Base-by-base conservation (phyloP, 2,329 filamentous ascomycete species). In the Epichloe aotearoae region DNA sequence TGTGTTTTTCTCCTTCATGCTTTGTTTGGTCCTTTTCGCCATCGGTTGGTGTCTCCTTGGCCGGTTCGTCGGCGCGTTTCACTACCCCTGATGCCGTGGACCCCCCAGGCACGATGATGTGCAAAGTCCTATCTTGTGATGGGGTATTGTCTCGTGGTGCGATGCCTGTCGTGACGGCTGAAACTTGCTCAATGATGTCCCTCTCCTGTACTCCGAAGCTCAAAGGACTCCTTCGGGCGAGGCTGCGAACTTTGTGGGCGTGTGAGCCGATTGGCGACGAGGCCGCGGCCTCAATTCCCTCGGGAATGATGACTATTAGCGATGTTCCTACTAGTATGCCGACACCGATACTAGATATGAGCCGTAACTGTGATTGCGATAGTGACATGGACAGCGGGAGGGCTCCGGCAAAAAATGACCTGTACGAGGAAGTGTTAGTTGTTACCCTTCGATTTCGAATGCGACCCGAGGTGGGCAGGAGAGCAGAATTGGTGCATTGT, bases 301-400 rank as follows among this genome's bases (percentile, higher is more conserved):
- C 93, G 1, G 93, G 93, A 61, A 98, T 95, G 62, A 98, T 97
- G 34, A 98, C 89, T 56, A 97, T 91, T 56, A 98, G 77, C 1
- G 91, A 91, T 30, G 93, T 97, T 37, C 93, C 93, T 15, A 98
- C 90, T 8, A 98, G 74, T 48, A 98, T 86, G 43, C 93, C 93
- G 66, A 95, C 88, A 49, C 93, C 93, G 64, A 97, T 80, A 52
- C 89, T 90, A 20, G 91, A 94, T 64, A 97, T 86, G 47, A 95
- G 73, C 62, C 91, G 84, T 52, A 97, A 73, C 66, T 95, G 88
- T 42, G 88, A 87, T 53, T 86, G 82, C 33, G 90, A 91, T 26
- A 98, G 77, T 52, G 84, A 80, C 73, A 98, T 87, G 52, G 88
- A 90, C 47, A 98, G 75, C 38, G 93, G 93, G 57, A 98, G 74